These are phyloP conservation scores for Phoma sp. DNA, from an alignment of 2,329 filamentous ascomycete species.

Conservation along the genomic window DNA sequence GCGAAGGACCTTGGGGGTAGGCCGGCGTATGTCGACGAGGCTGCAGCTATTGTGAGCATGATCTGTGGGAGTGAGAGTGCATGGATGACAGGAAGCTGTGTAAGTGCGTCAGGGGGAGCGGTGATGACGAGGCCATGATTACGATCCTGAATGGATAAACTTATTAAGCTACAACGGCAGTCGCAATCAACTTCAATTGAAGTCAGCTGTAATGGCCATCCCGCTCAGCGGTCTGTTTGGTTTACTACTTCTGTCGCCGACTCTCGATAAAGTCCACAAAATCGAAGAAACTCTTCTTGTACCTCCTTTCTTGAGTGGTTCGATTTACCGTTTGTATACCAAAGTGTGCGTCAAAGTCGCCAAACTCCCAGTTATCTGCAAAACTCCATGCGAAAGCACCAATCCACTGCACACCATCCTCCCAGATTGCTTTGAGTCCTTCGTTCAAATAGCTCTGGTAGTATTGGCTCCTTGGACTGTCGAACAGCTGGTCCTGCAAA, in stretches of 20 bases:
- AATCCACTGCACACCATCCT: constrained; percentile 62
- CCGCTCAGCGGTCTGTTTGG: no score
- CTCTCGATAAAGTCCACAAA: constrained; percentile 59
- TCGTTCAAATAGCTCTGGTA: constrained; percentile 63
- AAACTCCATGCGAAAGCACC: constrained; percentile 62
- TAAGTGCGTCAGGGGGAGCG: neutral
- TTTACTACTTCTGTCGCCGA: neutral
- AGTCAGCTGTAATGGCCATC: no score
- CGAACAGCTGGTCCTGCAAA: constrained; percentile 60
- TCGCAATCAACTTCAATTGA: no score
- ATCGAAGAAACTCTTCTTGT: constrained; percentile 67
- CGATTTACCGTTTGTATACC: constrained; percentile 64
- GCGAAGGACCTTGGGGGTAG: no score
- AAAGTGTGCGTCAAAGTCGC: constrained; percentile 57
- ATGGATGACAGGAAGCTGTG: neutral
- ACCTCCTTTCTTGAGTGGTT: constrained; percentile 58
- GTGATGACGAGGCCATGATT: neutral
- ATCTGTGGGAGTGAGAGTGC: neutral
- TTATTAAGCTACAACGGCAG: no score
- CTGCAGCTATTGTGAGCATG: no score
- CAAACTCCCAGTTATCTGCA: constrained; percentile 64
- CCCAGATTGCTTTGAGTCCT: constrained; percentile 61
- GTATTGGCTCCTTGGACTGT: constrained; percentile 61
- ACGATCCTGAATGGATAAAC: no score
- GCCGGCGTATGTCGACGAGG: no score